Base-by-base conservation (phyloP, 2,329 filamentous ascomycete species). In the Verticillium alfalfae region DNA sequence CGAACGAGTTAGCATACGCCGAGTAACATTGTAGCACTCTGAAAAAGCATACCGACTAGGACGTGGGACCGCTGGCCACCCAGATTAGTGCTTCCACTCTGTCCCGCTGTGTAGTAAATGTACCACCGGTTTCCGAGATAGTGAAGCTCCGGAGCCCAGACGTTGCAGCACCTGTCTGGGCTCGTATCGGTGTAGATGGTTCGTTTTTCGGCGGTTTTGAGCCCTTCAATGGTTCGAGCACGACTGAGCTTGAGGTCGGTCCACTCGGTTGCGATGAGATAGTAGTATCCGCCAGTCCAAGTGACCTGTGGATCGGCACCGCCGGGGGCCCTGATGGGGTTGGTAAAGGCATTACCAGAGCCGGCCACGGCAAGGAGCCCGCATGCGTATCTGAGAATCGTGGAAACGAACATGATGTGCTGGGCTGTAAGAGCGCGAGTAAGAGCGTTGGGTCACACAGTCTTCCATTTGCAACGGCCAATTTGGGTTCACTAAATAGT, bases 101-200 rank as follows among this genome's bases (percentile, higher is more conserved):
- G 74, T 0, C 82, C 82, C 1, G 82, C 80, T 0, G 82, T 82
- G 68, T 85, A 86, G 71, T 86, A 86, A 45, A 86, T 77, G 61
- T 83, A 85, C 83, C 83, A 79, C 18, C 60, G 67, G 15, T 71
- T 72, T n/a, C 78, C 75, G 8, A 85, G 67, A 61, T 79, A 79
- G 66, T 85, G 83, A 0, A 84, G 72, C 66, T 85, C 83, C 0
- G 83, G 84, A 0, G 84, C 83, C 84, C 84, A 87, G 41, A 86
- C 78, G 60, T 84, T 84, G 69, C 81, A 82, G 70, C 80, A 81
- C 16, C 81, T 74, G 4, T 72, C 73, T 1, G 81, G 67, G 16
- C 77, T 78, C 5, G 70, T 71, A 61, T 82, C 80, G 0, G 75
- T 76, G 73, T 81, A 86, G 34, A 86, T 80, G 2, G 75, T 68